A percentile compares a stretch with the other conserved stretches of the same genome.
Evolutionary conservation across 106 monocot genomes (phyloP).

Genomic region (Allium cepa): DNA sequence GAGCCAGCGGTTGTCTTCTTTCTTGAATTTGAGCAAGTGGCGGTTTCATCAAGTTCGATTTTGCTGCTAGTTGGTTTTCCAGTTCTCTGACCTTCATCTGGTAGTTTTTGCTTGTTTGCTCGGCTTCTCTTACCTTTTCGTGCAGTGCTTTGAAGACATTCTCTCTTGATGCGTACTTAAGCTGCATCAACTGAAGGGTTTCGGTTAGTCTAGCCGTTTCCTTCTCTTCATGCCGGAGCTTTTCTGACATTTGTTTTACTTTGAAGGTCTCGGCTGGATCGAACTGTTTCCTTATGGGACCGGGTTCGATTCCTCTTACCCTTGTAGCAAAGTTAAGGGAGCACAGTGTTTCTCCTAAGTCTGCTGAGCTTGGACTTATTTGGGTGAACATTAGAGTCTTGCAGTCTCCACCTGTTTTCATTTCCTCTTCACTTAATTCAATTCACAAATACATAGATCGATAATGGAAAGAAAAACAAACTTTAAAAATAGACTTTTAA

Average conservation of each 20-base stretch:
- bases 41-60: constrained; percentile 35
- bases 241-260: constrained; percentile 84
- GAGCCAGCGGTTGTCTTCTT: constrained; percentile 33
- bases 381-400: constrained; percentile 97
- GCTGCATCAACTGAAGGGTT: constrained; percentile 72
- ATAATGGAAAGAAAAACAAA: too few species aligned
- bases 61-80: constrained; percentile 51
- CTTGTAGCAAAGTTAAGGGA: constrained; percentile 85
- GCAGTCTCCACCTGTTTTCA: constrained; percentile 82
- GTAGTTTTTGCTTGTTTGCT: constrained; percentile 43
- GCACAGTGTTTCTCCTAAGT: constrained; percentile 82
- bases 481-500: too few species aligned
- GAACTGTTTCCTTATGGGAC: constrained; percentile 69
- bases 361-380: constrained; percentile 84
- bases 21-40: constrained; percentile 45
- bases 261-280: constrained; percentile 77
- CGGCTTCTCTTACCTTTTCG: constrained; percentile 71
- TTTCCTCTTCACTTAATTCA: too few species aligned
- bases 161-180: constrained; percentile 75
- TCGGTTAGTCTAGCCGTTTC: constrained; percentile 64
- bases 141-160: constrained; percentile 70
- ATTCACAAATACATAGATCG: too few species aligned
- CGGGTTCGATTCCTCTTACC: constrained; percentile 76
- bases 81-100: constrained; percentile 69
- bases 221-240: constrained; percentile 72